Evolutionary conservation across 208 protist genomes (phyloP).

Genomic region (Trypanosoma boissoni): DNA sequence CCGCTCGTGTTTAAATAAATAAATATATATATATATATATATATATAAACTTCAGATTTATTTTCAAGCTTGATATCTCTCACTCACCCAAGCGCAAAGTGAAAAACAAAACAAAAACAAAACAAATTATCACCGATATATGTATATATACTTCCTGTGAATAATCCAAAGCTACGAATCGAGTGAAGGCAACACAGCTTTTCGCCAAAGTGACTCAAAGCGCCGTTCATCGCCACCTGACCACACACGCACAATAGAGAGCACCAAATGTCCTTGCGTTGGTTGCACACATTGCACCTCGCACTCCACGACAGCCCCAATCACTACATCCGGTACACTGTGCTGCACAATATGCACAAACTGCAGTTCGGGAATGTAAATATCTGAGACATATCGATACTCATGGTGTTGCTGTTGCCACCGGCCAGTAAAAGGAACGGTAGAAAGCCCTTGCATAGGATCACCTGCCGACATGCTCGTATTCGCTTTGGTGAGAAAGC

Average conservation of each 20-base stretch:
- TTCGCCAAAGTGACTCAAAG: constrained; percentile 60
- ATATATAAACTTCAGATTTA: too few species aligned
- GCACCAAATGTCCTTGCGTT: constrained; percentile 62
- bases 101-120: constrained; percentile 13
- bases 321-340: constrained; percentile 45
- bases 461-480: not conserved
- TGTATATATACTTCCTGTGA: not conserved
- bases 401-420: constrained; percentile 25
- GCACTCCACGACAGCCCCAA: constrained; percentile 78
- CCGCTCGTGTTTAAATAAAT: too few species aligned
- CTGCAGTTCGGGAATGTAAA: constrained; percentile 85
- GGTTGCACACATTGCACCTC: constrained; percentile 52
- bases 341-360: constrained; percentile 68
- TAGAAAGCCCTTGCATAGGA: not conserved
- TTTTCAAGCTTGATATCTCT: too few species aligned
- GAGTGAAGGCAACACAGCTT: constrained; percentile 48
- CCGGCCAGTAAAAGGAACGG: constrained; percentile 19
- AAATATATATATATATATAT: too few species aligned
- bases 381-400: constrained; percentile 62
- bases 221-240: constrained; percentile 55
- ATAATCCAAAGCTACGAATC: too few species aligned
- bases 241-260: constrained; percentile 47
- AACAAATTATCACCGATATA: constrained; percentile 1
- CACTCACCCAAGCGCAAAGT: too few species aligned
- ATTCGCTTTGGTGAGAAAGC: constrained; percentile 9